A percentile compares a stretch with the other conserved stretches of the same genome.
phyloP scores from a whole-genome alignment of 176 grass and related monocot genomes.

The Aegilops umbellulata region DNA sequence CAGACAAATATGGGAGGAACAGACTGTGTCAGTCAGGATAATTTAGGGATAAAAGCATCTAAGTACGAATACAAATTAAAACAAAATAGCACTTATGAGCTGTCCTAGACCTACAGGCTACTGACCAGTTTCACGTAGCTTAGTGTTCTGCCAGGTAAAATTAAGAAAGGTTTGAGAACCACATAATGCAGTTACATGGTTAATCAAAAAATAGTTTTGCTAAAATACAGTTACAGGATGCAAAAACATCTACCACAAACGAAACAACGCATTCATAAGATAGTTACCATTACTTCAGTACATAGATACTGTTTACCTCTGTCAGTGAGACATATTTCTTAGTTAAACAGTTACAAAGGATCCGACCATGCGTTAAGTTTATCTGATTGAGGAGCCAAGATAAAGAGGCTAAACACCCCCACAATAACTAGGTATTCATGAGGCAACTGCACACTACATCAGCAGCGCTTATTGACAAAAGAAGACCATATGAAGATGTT shows the following conservation, averaged over 20 bases:
- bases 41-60: conserved; percentile 8
- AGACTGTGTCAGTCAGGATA: background rate
- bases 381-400: background rate
- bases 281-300: background rate
- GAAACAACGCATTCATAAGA: background rate
- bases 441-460: background rate
- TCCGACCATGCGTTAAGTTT: background rate
- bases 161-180: background rate
- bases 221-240: background rate
- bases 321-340: background rate
- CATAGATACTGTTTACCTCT: background rate
- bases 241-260: background rate
- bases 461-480: background rate
- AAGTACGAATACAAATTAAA: background rate
- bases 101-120: background rate
- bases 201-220: background rate
- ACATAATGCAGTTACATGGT: background rate
- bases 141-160: conserved; percentile 1
- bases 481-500: background rate
- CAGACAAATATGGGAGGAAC: conserved; percentile 8
- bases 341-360: background rate
- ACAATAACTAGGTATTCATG: background rate
- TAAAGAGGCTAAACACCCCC: background rate
- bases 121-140: background rate
- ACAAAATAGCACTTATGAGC: background rate